A percentile compares a stretch with the other conserved stretches of the same genome.
Evolutionary conservation across 176 grass and related monocot genomes (phyloP).

Genomic region (Avena eriantha): DNA sequence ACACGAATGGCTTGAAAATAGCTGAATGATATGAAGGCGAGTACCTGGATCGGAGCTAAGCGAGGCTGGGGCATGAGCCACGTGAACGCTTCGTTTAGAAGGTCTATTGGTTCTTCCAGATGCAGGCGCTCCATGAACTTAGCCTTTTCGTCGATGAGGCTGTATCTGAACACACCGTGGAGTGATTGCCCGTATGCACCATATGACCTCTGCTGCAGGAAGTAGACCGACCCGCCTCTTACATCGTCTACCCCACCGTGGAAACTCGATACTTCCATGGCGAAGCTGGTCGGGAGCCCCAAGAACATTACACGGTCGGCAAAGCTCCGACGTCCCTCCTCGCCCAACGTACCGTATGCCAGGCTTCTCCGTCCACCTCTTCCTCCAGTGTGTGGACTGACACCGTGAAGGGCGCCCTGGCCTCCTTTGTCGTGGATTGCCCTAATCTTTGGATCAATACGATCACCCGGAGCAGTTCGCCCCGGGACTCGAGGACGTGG

Average conservation of each 20-base stretch:
- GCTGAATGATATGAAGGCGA: not conserved
- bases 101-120: not conserved
- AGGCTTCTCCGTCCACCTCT: not conserved
- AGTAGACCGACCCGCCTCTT: not conserved
- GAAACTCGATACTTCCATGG: not conserved
- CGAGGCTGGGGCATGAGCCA: not conserved
- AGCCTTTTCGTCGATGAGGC: not conserved
- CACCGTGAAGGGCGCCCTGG: not conserved
- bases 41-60: not conserved
- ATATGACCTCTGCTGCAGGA: not conserved
- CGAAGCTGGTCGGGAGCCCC: not conserved
- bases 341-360: not conserved
- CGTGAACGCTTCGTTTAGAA: not conserved
- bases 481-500: not conserved
- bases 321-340: not conserved
- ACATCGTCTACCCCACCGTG: not conserved
- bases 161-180: not conserved
- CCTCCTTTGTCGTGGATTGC: not conserved
- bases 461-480: not conserved
- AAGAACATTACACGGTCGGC: not conserved
- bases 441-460: not conserved
- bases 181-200: not conserved
- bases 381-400: not conserved
- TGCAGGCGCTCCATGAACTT: not conserved
- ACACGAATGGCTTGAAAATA: too few relatives aligned